Evolutionary conservation across 2,329 filamentous ascomycete species (phyloP).

Genomic region (Aspergillus brasiliensis): DNA sequence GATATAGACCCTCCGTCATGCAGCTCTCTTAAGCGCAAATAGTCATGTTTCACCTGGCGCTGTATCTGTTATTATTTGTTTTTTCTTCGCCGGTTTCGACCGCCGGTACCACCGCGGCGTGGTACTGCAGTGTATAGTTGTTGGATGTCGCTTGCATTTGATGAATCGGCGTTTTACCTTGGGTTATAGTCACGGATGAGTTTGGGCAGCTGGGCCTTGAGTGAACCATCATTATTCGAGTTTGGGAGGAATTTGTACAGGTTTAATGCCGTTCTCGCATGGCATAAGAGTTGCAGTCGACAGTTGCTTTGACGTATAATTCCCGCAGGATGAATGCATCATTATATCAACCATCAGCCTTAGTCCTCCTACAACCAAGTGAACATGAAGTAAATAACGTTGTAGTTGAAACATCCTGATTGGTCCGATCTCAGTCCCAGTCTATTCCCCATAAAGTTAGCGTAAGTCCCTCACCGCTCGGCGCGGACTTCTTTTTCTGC

Average conservation of each 20-base stretch:
- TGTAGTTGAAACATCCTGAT: neutral
- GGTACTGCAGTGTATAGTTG: constrained; percentile 17
- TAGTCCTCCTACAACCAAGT: too few species aligned
- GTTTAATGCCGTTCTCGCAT: neutral
- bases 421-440: neutral
- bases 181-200: neutral
- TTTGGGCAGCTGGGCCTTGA: neutral
- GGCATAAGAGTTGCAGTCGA: neutral
- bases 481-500: constrained; percentile 37
- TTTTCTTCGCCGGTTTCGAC: neutral
- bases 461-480: constrained; percentile 24
- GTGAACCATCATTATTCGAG: constrained; percentile 1
- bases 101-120: constrained; percentile 7
- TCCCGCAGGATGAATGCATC: too few species aligned
- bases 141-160: constrained; percentile 22
- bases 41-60: neutral
- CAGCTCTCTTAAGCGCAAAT: neutral
- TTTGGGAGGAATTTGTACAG: constrained; percentile 9
- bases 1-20: constrained; percentile 10
- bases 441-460: neutral
- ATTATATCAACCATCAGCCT: neutral
- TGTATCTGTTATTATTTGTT: constrained; percentile 5
- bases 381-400: neutral
- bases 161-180: constrained; percentile 23
- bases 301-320: neutral